These are phyloP conservation scores for Citrullus mucosospermus DNA, from an alignment of 306 rosid genomes.

Conservation along the genomic window DNA sequence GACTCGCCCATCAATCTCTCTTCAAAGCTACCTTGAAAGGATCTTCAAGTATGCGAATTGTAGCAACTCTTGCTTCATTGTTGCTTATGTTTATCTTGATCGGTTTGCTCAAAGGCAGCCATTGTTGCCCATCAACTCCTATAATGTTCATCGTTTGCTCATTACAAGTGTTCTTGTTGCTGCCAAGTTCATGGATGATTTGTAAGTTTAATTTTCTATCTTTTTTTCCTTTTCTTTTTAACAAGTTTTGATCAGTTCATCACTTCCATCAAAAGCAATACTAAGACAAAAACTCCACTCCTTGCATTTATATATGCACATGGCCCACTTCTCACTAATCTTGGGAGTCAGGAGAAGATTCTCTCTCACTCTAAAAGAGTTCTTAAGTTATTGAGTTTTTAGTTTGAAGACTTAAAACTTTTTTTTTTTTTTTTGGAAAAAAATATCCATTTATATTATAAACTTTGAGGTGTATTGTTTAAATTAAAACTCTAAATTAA, in stretches of 20 bases:
- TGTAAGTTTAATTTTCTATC: conserved; percentile 30
- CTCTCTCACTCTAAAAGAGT: too few species aligned
- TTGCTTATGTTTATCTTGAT: conserved; percentile 86
- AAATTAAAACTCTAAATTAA: too few species aligned
- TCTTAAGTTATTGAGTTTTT: background rate
- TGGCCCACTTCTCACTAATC: too few species aligned
- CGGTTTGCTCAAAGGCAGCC: conserved; percentile 79
- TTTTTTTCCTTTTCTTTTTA: background rate
- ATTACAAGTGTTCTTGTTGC: conserved; percentile 90
- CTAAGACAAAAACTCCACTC: background rate
- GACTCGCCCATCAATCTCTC: conserved; percentile 56
- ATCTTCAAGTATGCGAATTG: conserved; percentile 93
- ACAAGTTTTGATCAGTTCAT: background rate
- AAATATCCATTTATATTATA: too few species aligned
- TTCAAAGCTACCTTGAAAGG: conserved; percentile 70
- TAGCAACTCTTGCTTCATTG: conserved; percentile 77
- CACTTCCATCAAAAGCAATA: background rate
- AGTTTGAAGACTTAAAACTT: background rate
- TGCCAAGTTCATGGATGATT: conserved; percentile 96
- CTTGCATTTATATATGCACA: too few species aligned
- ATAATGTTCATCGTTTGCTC: conserved; percentile 73
- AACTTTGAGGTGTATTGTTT: too few species aligned
- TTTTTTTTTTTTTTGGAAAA: too few species aligned
- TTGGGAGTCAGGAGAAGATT: too few species aligned
- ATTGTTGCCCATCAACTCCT: conserved; percentile 65